These are phyloP conservation scores for Incumbomyces lentus DNA, from an alignment of 2,329 filamentous ascomycete species.

Conservation along the genomic window DNA sequence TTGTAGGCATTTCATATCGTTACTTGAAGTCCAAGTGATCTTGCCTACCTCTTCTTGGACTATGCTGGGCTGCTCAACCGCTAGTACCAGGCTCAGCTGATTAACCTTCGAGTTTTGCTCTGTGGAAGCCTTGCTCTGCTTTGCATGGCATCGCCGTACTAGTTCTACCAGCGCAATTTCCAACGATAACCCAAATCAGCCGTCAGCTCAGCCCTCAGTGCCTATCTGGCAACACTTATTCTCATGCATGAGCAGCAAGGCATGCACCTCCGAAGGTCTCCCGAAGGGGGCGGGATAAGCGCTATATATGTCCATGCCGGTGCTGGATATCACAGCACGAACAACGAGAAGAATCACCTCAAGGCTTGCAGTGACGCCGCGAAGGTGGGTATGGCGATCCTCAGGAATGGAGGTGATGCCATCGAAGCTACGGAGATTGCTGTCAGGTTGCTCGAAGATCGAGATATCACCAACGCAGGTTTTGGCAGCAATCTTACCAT, in stretches of 20 bases:
- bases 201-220: neutral
- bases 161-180: neutral
- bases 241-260: neutral
- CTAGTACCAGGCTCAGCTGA: neutral
- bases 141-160: neutral
- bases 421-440: constrained; percentile 85
- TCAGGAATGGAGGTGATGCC: constrained; percentile 68
- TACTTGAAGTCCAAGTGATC: constrained; percentile 4
- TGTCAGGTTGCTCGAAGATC: constrained; percentile 78
- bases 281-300: constrained; percentile 41
- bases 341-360: constrained; percentile 77
- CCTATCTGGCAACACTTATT: neutral
- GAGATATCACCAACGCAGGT: constrained; percentile 91
- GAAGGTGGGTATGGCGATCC: constrained; percentile 68
- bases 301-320: constrained; percentile 95
- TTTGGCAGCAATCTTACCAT: constrained; percentile 91
- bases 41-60: neutral
- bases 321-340: constrained; percentile 80
- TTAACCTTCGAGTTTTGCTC: neutral
- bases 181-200: neutral
- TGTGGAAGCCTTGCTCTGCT: neutral
- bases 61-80: constrained; percentile 1
- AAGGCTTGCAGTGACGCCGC: constrained; percentile 79
- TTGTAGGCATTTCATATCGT: neutral
- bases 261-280: constrained; percentile 27